Percentiles rank a stretch among this genome's conserved stretches.
Evolutionary conservation across 805 yeast species (phyloP).

Genomic region (Starmera quercuum): DNA sequence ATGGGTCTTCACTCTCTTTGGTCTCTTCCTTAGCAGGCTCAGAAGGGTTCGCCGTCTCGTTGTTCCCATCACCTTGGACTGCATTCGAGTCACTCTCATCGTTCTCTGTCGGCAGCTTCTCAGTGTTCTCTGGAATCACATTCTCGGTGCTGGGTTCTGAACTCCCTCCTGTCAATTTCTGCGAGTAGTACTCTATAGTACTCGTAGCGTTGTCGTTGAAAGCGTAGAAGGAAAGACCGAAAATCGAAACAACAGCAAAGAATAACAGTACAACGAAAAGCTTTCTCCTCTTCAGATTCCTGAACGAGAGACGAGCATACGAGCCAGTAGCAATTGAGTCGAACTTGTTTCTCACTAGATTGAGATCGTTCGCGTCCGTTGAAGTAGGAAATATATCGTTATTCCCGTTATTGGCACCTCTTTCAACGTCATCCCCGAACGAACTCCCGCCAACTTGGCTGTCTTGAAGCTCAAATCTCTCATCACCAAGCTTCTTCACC

Average conservation of each 20-base stretch:
- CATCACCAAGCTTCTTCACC: not conserved
- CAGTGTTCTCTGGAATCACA: too few species aligned
- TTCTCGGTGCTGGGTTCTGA: too few species aligned
- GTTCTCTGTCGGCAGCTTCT: too few species aligned
- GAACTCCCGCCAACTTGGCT: not conserved
- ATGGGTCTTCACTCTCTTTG: too few species aligned
- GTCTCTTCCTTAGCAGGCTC: too few species aligned
- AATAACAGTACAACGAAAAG: conserved; percentile 5
- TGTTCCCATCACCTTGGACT: too few species aligned
- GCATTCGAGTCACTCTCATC: too few species aligned
- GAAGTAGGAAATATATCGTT: conserved; percentile 2
- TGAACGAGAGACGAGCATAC: not conserved
- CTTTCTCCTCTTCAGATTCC: conserved; percentile 8
- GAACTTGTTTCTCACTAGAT: conserved; percentile 9
- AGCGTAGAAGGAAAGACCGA: conserved; percentile 9
- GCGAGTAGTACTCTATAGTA: conserved; percentile 16
- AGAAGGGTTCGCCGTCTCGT: too few species aligned
- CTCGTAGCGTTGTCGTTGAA: conserved; percentile 7
- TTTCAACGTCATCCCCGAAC: not conserved
- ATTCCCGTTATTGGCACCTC: not conserved
- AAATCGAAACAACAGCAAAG: conserved; percentile 8
- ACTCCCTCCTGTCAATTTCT: too few species aligned
- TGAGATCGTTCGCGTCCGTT: conserved; percentile 2
- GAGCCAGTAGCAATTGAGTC: conserved; percentile 3
- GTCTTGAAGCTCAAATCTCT: not conserved